phyloP scores from a whole-genome alignment of 1,284 basidiomycete genomes.

The Heterobasidion occidentale region DNA sequence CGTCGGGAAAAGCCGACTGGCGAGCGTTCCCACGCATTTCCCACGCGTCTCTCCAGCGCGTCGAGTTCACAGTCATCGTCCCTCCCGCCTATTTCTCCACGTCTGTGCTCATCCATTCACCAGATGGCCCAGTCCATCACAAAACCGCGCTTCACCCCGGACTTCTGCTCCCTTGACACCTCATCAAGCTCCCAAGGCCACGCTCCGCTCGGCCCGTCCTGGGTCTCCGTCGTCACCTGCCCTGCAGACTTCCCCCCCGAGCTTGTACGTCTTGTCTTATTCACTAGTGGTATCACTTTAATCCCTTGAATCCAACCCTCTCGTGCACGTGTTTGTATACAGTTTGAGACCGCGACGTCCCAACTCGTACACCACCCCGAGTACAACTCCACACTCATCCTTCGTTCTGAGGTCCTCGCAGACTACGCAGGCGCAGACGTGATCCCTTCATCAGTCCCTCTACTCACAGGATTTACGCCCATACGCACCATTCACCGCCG shows the following conservation, averaged over 20 bases:
- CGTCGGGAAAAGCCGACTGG: no score
- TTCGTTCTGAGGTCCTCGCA: slow-evolving; percentile 60
- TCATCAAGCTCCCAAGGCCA: no score
- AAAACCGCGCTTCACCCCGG: no score
- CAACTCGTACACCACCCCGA: slow-evolving; percentile 75
- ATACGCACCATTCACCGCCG: slow-evolving; percentile 48
- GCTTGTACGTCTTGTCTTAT: slow-evolving; percentile 23
- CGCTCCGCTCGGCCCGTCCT: slow-evolving; percentile 3
- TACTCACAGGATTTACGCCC: slow-evolving; percentile 29
- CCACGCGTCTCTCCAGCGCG: no score
- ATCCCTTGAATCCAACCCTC: not conserved
- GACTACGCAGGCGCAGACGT: slow-evolving; percentile 27
- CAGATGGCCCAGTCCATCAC: not conserved
- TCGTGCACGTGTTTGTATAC: not conserved
- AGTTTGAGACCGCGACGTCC: slow-evolving; percentile 61
- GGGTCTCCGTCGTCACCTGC: slow-evolving; percentile 33
- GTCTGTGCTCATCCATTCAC: not conserved
- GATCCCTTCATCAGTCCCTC: slow-evolving; percentile 29
- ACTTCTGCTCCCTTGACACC: no score
- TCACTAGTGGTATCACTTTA: slow-evolving; percentile 1
- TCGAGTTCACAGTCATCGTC: no score
- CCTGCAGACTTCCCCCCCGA: slow-evolving; percentile 32
- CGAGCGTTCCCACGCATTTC: no score
- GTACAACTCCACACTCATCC: slow-evolving; percentile 76
- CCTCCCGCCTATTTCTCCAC: no score